A percentile compares a stretch with the other conserved stretches of the same genome.
Evolutionary conservation across 148 eudicot genomes (phyloP).

Genomic region (Cornus controversa): DNA sequence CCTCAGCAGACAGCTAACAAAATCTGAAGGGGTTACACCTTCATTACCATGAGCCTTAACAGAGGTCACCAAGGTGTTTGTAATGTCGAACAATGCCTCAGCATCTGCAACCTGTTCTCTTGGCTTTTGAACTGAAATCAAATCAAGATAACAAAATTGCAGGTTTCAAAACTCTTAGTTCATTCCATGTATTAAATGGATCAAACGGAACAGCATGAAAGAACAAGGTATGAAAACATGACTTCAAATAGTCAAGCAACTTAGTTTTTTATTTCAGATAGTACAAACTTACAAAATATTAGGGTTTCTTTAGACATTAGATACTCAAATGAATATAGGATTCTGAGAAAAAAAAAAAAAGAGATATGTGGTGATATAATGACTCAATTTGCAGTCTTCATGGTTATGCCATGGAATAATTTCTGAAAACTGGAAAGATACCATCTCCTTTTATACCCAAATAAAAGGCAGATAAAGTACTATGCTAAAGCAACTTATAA

Average conservation of each 20-base stretch:
- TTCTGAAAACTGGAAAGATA: background rate
- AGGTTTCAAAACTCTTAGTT: background rate
- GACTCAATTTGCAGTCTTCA: background rate
- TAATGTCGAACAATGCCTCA: slow-evolving; percentile 70
- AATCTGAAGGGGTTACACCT: slow-evolving; percentile 70
- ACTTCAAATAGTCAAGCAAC: too few species aligned
- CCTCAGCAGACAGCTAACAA: slow-evolving; percentile 52
- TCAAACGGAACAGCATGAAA: too few species aligned
- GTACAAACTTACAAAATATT: too few species aligned
- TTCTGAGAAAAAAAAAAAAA: too few species aligned
- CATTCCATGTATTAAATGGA: background rate
- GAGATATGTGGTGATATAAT: too few species aligned
- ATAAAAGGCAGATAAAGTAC: background rate
- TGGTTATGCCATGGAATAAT: background rate
- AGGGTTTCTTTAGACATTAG: too few species aligned
- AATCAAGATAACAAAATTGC: background rate
- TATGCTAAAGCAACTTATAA: background rate
- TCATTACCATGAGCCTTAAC: slow-evolving; percentile 66
- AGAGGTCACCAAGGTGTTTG: slow-evolving; percentile 58
- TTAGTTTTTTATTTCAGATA: too few species aligned
- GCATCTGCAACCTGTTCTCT: slow-evolving; percentile 97
- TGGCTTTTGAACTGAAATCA: slow-evolving; percentile 68
- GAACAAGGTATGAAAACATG: too few species aligned
- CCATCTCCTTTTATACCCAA: background rate
- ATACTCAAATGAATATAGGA: too few species aligned